These are phyloP conservation scores for Saprolegnia parasitica DNA, from an alignment of 352 stramenopile genomes.

Conservation along the genomic window DNA sequence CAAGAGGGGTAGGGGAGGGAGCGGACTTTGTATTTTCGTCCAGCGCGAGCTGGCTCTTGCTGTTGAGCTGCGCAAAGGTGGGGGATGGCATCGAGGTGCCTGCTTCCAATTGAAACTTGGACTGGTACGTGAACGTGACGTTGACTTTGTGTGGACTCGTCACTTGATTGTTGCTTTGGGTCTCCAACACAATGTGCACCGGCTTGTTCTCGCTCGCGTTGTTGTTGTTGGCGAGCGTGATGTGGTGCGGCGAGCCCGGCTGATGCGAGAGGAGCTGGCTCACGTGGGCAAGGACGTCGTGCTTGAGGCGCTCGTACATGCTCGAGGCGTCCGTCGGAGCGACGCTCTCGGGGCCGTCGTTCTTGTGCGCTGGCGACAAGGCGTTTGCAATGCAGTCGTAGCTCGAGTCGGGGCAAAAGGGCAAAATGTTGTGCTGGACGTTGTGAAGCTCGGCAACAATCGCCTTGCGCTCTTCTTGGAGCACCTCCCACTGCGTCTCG, in stretches of 20 bases:
- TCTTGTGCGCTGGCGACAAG: not conserved
- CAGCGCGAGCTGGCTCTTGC: slow-evolving; percentile 31
- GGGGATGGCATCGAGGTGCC: slow-evolving; percentile 37
- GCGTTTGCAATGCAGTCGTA: not conserved
- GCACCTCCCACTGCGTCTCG: slow-evolving; percentile 8
- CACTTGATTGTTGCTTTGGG: not conserved
- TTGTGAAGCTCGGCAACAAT: slow-evolving; percentile 15
- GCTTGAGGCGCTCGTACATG: slow-evolving; percentile 18
- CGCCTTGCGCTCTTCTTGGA: slow-evolving; percentile 7
- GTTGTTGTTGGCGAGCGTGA: not conserved
- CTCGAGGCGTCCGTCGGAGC: not conserved
- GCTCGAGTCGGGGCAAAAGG: not conserved
- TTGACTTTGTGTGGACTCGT: not conserved
- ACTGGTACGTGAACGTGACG: slow-evolving; percentile 30
- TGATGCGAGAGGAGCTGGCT: not conserved
- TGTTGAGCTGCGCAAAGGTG: slow-evolving; percentile 35
- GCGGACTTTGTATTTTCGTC: slow-evolving; percentile 39
- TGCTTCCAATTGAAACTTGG: slow-evolving; percentile 20
- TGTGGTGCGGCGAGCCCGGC: not conserved
- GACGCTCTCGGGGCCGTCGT: not conserved
- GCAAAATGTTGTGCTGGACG: slow-evolving; percentile 15
- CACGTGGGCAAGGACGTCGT: slow-evolving; percentile 16
- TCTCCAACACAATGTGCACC: slow-evolving; percentile 9
- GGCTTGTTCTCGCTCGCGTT: not conserved
- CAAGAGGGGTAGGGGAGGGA: slow-evolving; percentile 35